Evolutionary conservation across 805 yeast genomes (phyloP).

Genomic region (Saturnispora silvae): DNA sequence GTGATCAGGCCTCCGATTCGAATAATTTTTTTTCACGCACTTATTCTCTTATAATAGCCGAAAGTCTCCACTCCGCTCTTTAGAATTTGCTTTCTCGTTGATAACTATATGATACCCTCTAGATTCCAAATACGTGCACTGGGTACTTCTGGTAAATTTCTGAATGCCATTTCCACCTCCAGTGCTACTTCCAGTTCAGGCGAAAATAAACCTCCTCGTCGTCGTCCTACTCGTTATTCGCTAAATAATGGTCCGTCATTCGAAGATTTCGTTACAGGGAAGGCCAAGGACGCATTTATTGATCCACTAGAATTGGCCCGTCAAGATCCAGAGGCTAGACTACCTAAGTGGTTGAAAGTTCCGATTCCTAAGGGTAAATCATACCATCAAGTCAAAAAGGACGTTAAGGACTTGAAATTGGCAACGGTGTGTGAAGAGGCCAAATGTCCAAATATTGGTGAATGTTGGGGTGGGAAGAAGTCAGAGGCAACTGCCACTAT

Average conservation of each 20-base stretch:
- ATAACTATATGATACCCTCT: too few relatives aligned
- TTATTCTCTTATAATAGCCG: too few relatives aligned
- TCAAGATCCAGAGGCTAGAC: constrained; percentile 54
- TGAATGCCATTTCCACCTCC: too few relatives aligned
- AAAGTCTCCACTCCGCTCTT: too few relatives aligned
- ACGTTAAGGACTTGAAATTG: constrained; percentile 76
- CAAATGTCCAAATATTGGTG: constrained; percentile 98
- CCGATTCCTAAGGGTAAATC: constrained; percentile 94
- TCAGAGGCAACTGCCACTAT: constrained; percentile 94
- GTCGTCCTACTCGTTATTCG: constrained; percentile 40
- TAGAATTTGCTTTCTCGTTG: too few relatives aligned
- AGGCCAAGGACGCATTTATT: constrained; percentile 51
- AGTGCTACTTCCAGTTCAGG: too few relatives aligned
- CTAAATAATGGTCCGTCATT: constrained; percentile 84
- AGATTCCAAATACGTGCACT: constrained; percentile 1
- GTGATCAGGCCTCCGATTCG: too few relatives aligned
- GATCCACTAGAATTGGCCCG: constrained; percentile 77
- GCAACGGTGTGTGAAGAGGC: constrained; percentile 99
- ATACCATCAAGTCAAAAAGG: constrained; percentile 70
- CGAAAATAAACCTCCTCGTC: constrained; percentile 4
- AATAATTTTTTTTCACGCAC: too few relatives aligned
- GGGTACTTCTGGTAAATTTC: not conserved
- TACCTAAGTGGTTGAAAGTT: constrained; percentile 91
- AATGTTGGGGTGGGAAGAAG: constrained; percentile 97
- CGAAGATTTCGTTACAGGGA: constrained; percentile 80